Evolutionary conservation across 1,284 basidiomycete species (phyloP), one percentile per base, ranked within the genome.

Genomic region (Wolfiporia cocos): DNA sequence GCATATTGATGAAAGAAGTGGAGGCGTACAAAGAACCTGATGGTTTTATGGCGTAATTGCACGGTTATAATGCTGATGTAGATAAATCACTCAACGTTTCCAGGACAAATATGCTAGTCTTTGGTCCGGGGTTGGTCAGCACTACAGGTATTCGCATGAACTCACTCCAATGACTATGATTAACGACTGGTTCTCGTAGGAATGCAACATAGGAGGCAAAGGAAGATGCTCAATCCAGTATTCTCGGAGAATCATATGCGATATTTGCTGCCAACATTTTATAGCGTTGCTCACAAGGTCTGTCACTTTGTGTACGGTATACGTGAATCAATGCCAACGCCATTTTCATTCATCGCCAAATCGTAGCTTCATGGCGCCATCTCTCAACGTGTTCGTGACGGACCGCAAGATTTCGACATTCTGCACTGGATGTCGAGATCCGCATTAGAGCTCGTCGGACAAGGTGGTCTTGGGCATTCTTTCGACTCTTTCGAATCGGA

Each of bases 401-500:
- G n/a, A n/a, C n/a, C n/a, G n/a, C n/a, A n/a, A n/a, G n/a, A n/a
- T n/a, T n/a, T n/a, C n/a, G n/a, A n/a, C n/a, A n/a, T n/a, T n/a
- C n/a, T n/a, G n/a, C n/a, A n/a, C n/a, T n/a, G n/a, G n/a, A n/a
- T n/a, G n/a, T n/a, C n/a, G n/a, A n/a, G n/a, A n/a, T n/a, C n/a
- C 35, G 6, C 21, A 19, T 18, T 26, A 23, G n/a, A 12, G 17
- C 17, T 28, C 7, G 17, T 26, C 20, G 32, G 43, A 17, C 42
- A 63, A 37, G 64, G 57, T 14, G 66, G 63, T 2, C 44, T 68
- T 1, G 66, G 65, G 0, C 61, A 66, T 37, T 61, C 61, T 6
- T 66, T 67, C 53, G 53, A 63, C 39, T 52, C 58, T 18, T 52
- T 64, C 34, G 48, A 49, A 7, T 52, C 52, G 19, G 44, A 44